Base-by-base conservation (phyloP, 768 basidiomycete species). In the Hericium alpestre region DNA sequence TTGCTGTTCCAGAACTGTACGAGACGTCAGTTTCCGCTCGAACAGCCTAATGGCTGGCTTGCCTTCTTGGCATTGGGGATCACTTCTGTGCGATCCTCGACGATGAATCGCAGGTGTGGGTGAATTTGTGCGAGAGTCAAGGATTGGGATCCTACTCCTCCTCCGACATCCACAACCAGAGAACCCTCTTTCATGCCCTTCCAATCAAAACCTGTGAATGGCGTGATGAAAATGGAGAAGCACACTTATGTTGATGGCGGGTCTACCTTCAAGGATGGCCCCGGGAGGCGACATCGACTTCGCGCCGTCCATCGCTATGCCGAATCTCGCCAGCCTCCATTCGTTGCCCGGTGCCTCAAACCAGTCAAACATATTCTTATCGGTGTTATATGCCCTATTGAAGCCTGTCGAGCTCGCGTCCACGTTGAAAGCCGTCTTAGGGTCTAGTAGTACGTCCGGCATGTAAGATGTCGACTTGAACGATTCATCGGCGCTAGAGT, bases 121-220 rank as follows among this genome's bases (percentile, higher is more conserved):
- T 79, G 73, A 4, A 73, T 66, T 20, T 71, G 68, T 16, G 71
- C 75, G 39, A 79, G 72, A 39, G 70, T 61, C 71, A 79, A 71
- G 2, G 74, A 71, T 3, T 74, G 75, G 32, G 74, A 75, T 13
- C 86, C 86, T 37, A 86, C 80, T 3, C 86, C 85, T 13, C 86
- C 86, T 1, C 86, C 85, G 2, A 87, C 83, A 56, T 87, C 86
- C 4, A 86, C 78, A 12, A 87, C 71, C 3, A 80, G 65, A 9
- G 79, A 73, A 11, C 75, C 77, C n/a, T 65, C 65, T 0, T 74
- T 73, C 27, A 87, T n/a, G 43, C 43, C 20, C 43, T 46, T 46
- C 43, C 43, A 46, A 11, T 46, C 43, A 11, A 46, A 46, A 10
- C 43, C 43, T 46, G 20, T 20, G 9, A 32, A 32, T 32, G 10